Percentiles rank a stretch among this genome's conserved stretches.
Evolutionary conservation across 306 rosid genomes (phyloP).

Genomic region (Quillaja saponaria): DNA sequence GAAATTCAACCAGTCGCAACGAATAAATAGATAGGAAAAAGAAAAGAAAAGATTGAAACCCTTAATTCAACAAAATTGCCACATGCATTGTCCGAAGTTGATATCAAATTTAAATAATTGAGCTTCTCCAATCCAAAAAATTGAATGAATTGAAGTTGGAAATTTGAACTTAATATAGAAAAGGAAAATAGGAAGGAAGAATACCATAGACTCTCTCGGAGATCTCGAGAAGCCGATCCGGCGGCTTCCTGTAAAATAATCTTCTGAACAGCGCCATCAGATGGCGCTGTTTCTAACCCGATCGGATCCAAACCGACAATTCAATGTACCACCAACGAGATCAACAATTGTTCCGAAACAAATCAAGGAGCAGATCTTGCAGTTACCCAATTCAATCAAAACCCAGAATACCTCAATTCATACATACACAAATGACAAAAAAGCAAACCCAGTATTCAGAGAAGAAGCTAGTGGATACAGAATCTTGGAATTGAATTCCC

Average conservation of each 20-base stretch:
- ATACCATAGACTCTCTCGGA: slow-evolving; percentile 93
- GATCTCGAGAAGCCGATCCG: slow-evolving; percentile 98
- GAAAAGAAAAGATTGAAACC: slow-evolving; percentile 16
- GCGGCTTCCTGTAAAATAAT: slow-evolving; percentile 94
- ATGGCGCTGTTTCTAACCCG: slow-evolving; percentile 94
- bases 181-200: neutral
- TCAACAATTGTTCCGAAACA: slow-evolving; percentile 27
- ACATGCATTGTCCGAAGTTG: slow-evolving; percentile 40
- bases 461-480: slow-evolving; percentile 15
- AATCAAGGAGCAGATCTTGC: slow-evolving; percentile 47
- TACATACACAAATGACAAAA: slow-evolving; percentile 9
- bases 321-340: slow-evolving; percentile 41
- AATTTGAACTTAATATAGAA: slow-evolving; percentile 22
- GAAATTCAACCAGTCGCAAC: neutral
- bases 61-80: slow-evolving; percentile 31
- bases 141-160: slow-evolving; percentile 10
- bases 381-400: slow-evolving; percentile 37
- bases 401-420: slow-evolving; percentile 23
- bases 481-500: slow-evolving; percentile 19
- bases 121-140: slow-evolving; percentile 24
- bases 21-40: slow-evolving; percentile 18
- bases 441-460: neutral
- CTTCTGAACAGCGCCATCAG: slow-evolving; percentile 99
- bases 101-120: slow-evolving; percentile 19
- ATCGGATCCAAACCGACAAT: slow-evolving; percentile 80